Base-by-base conservation (phyloP, 2,329 filamentous ascomycete species). In the Phialophora expanda region DNA sequence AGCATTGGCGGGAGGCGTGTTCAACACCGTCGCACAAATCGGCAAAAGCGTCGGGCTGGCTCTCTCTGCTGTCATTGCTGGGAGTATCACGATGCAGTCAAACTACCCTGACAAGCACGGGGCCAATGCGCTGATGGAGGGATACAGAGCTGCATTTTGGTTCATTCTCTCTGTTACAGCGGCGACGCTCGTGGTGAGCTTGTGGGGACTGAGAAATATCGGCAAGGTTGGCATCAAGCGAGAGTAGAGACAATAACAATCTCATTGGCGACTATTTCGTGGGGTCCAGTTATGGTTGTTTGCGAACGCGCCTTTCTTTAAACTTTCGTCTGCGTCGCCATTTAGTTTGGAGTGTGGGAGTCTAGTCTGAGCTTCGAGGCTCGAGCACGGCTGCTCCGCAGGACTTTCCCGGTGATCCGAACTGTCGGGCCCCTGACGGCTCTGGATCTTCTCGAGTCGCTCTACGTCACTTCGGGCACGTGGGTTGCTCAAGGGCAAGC, bases 1-100 rank as follows among this genome's bases (percentile, higher is more conserved):
- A 65, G 84, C 84, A 0, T 76, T 89, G 0, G 86, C 85, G 0
- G 87, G 87, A 0, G 86, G 85, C 0, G 85, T 89, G 0, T 89
- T 88, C 74, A 87, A 87, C 66, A 87, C 85, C 0, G 77, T 84
- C 0, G 76, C 81, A 0, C 85, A 88, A 67, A 83, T 88, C 59
- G 86, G 86, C 0, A 83, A 80, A 20, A 81, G 83, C 0, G 77
- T 87, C 1, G 85, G 84, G 0, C 72, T 87, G 2, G 83, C 84
- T 3, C 74, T 85, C 1, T 80, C 82, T 61, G 82, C 82, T 8
- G 80, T 83, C 0, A 82, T 87, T 46, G 76, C 77, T 0, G 72
- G 70, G 1, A 67, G 74, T 2, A 79, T 84, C 1, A 83, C 81
- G 1, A 72, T 73, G 1, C 56, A 66, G 12, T 77, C 76, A 0